Base-by-base conservation (phyloP, 768 basidiomycete species). In the Lepiota brunneoincarnata region DNA sequence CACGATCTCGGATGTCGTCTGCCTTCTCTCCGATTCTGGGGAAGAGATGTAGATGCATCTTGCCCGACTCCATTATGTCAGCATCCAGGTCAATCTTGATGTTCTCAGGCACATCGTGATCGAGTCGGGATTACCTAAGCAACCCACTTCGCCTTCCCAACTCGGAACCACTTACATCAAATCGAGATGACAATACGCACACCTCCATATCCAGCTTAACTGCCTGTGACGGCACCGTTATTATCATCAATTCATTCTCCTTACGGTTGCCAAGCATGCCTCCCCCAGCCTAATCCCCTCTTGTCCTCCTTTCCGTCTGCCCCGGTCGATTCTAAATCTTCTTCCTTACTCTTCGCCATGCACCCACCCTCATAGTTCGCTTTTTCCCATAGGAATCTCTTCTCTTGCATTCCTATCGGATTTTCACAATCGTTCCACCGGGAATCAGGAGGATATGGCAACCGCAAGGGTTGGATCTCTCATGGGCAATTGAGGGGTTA, bases 11-110 rank as follows among this genome's bases (percentile, higher is more conserved):
- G 67, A 67, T 68, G 61, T 63, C 56, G 49, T 59, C 40, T 44
- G 49, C 50, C 52, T 56, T 64, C 65, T 51, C 62, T 60, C 65
- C 66, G 64, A 63, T 62, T 67, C 67, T 69, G 70, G 69, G 69
- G 70, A 68, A 67, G 61, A 61, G 61, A 61, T 31, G 40, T 39
- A 55, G 48, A 49, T 49, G 34, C 31, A 51, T 46, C 51, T 47
- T 6, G 4, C 28, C 12, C 7, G 35, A 39, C 36, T 6, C 28
- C 17, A 26, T 54, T 54, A 54, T 39, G 53, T 54, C 45, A 54
- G 37, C 45, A 41, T 18, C 46, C 18, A 54, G 26, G 45, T 48
- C 44, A 54, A 54, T 47, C 53, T 54, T 47, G 38, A 20, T 46
- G n/a, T 38, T 39, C 36, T n/a, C 53, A 62, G 61, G 61, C 46